Base-by-base conservation (phyloP, 768 basidiomycete species). In the Royoungia palumana region DNA sequence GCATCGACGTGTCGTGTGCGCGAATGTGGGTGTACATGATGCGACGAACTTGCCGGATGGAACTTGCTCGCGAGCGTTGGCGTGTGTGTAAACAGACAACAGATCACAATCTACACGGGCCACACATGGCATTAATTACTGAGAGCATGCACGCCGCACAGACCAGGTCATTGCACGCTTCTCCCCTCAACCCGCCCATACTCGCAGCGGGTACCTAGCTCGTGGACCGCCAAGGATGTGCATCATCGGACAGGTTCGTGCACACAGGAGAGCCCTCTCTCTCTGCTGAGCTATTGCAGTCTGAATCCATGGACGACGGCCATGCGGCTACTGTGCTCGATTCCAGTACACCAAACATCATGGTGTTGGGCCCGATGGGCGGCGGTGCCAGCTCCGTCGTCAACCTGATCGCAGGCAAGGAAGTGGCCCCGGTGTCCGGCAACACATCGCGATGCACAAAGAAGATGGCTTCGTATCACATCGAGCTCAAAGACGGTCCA, bases 341-440 rank as follows among this genome's bases (percentile, higher is more conserved):
- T 7, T 41, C 56, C 20, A 50, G 6, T 6, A 36, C 50, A 14
- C 59, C 58, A 10, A 63, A 62, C 19, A 24, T 67, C 8, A 46
- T 65, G 34, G 61, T 65, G 6, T 44, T 67, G 12, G 65, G 64
- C 27, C 60, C 57, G 20, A 50, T 37, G 17, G 63, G 65, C 12
- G 58, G 58, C 19, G 65, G 65, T 11, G 56, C 50, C 46, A 65
- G 65, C 38, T 62, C 64, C 34, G 50, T 65, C 40, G 58, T 65
- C 63, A 67, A 67, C 53, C 34, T 65, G 47, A 67, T 65, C 40
- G 55, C 58, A 25, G 57, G 60, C 43, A 44, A 49, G 22, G 44
- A 50, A 2, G 45, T 62, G 3, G 56, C 65, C 45, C 30, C 2
- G 6, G 60, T 59, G 9, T 64, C 62, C 1, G 54, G 54, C 12